These are phyloP conservation scores for Collybiopsis confluens DNA, from an alignment of 768 basidiomycete genomes.

Conservation along the genomic window DNA sequence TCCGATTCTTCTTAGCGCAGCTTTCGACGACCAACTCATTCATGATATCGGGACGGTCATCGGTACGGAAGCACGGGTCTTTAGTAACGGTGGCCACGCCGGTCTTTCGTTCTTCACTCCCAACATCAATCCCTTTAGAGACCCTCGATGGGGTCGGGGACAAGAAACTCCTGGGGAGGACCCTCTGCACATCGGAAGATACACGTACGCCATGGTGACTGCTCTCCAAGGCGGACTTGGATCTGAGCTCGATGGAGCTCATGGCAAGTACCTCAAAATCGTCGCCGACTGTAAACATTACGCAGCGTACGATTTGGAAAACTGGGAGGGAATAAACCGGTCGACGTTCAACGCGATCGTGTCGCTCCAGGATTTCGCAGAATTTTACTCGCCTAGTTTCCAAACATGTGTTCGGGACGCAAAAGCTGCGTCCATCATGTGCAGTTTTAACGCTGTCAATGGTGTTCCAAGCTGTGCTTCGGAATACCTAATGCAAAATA, in stretches of 20 bases:
- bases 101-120: constrained; percentile 57
- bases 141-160: constrained; percentile 60
- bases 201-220: constrained; percentile 48
- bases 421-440: constrained; percentile 58
- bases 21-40: too few relatives aligned
- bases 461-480: constrained; percentile 54
- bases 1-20: constrained; percentile 50
- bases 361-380: too few relatives aligned
- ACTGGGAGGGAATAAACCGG: constrained; percentile 49
- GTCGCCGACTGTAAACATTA: constrained; percentile 59
- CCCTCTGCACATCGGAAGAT: constrained; percentile 47
- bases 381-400: constrained; percentile 53
- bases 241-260: constrained; percentile 28
- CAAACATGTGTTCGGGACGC: constrained; percentile 57
- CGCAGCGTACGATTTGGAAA: constrained; percentile 56
- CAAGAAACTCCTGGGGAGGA: too few relatives aligned
- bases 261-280: constrained; percentile 41
- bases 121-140: constrained; percentile 55
- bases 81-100: constrained; percentile 49
- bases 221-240: constrained; percentile 53
- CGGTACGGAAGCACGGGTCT: constrained; percentile 55
- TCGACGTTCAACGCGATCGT: constrained; percentile 50
- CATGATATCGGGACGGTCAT: constrained; percentile 46
- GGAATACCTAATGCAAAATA: constrained; percentile 45
- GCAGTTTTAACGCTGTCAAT: constrained; percentile 60